A percentile compares a stretch with the other conserved stretches of the same genome.
phyloP scores from a whole-genome alignment of 106 monocot genomes.

The Alisma plantagoaquatica region DNA sequence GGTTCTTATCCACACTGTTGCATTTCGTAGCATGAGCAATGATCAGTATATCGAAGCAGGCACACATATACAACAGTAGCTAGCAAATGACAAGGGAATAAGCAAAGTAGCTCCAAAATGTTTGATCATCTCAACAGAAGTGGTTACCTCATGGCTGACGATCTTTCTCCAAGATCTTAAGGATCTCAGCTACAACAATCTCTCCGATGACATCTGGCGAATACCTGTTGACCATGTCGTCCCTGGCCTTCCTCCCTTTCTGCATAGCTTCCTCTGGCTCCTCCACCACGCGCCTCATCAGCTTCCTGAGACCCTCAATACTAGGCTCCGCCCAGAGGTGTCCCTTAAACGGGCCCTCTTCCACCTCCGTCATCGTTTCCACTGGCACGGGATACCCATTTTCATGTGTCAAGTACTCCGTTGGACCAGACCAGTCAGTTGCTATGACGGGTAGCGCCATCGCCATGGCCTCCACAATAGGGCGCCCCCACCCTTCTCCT shows the following conservation, averaged over 20 bases:
- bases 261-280: conserved; percentile 18
- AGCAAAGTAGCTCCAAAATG: too few relatives aligned
- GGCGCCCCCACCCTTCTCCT: conserved; percentile 64
- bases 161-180: conserved; percentile 8
- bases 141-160: too few relatives aligned
- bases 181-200: conserved; percentile 23
- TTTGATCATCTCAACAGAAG: too few relatives aligned
- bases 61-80: too few relatives aligned
- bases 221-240: conserved; percentile 42
- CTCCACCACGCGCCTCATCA: conserved; percentile 38
- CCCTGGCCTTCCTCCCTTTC: conserved; percentile 35
- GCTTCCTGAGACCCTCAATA: conserved; percentile 10
- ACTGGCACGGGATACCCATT: conserved; percentile 49
- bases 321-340: conserved; percentile 52
- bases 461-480: conserved; percentile 59
- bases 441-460: conserved; percentile 51
- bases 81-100: too few relatives aligned
- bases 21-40: too few relatives aligned
- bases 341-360: conserved; percentile 47
- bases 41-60: too few relatives aligned
- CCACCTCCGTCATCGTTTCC: conserved; percentile 27
- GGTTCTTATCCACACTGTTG: too few relatives aligned
- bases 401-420: conserved; percentile 48
- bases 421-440: conserved; percentile 57
- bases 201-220: conserved; percentile 37